Base-by-base conservation (phyloP, 75 land plant genomes). In the Pinus albicaulis region DNA sequence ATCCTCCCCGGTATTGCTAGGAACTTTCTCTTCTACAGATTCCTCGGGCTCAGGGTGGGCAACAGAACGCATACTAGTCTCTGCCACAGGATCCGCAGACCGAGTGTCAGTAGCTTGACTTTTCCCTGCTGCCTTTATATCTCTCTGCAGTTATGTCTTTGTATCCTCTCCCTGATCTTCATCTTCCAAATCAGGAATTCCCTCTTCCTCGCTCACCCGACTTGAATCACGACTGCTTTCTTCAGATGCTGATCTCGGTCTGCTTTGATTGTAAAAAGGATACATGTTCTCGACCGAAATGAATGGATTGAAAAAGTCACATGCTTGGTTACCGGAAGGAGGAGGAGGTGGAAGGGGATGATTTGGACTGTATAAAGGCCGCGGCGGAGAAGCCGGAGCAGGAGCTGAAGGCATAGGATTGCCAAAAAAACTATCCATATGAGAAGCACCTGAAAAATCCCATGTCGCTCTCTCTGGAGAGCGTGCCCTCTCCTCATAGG, bases 101-200 rank as follows among this genome's bases (percentile, higher is more conserved):
- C 31, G 6, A 14, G 13, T 26, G 17, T 55, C 31, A 15, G 56
- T 48, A 72, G 57, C 25, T 55, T 72, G 23, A 2, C 26, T 28
- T 72, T 72, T 72, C 19, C 64, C 76, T 11, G 44, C 41, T 31
- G 17, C 36, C 38, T 60, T 75, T 22, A 72, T 85, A 55, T 59
- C 79, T 75, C 73, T 59, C 28, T 75, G 44, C 53, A 48, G 59
- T 12, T 72, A 25, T 25, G 26, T 75, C 44, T 81, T 84, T 55
- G 62, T 71, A 78, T 59, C 24, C 74, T 84, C 88, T 7, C 34
- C 56, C 71, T 91, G 90, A 12, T 84, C 84, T 41, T 88, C 92
- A 57, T 91, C 91, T 74, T 93, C 95, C 73, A 89, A 76, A 41
- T 86, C 86, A 61, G 92, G 92, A 75, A 92, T 92, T 7, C 92